phyloP scores from a whole-genome alignment of 208 protist species.

The Entamoeba moshkovskii region DNA sequence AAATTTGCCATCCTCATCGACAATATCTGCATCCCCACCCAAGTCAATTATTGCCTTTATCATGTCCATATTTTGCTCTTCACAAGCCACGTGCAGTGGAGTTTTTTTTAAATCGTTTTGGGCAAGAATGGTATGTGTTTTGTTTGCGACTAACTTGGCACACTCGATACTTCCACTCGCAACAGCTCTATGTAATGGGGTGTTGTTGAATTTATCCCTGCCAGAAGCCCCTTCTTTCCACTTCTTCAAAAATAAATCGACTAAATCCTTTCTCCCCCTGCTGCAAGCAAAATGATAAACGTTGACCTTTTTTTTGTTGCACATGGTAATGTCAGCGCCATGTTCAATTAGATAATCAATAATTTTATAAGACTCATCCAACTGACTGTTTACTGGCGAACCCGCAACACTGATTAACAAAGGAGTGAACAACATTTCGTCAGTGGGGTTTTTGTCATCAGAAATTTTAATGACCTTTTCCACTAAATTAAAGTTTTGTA shows the following conservation, averaged over 20 bases:
- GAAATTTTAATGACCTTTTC: neutral
- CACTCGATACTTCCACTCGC: neutral
- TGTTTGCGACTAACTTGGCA: neutral
- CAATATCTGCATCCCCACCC: neutral
- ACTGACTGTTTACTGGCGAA: neutral
- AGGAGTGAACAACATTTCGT: neutral
- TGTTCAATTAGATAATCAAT: neutral
- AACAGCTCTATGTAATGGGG: neutral
- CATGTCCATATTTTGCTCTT: neutral
- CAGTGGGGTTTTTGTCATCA: neutral
- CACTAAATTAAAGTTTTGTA: neutral
- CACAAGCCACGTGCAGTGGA: neutral
- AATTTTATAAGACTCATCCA: neutral
- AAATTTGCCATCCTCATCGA: neutral
- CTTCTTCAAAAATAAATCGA: neutral
- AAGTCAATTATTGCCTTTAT: neutral
- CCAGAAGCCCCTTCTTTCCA: neutral
- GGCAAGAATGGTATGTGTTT: neutral
- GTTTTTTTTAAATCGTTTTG: neutral
- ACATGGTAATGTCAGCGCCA: neutral
- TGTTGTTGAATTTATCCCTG: neutral
- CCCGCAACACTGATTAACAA: neutral
- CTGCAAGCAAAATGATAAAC: neutral
- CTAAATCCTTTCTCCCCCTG: neutral
- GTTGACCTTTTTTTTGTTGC: neutral